Percentiles rank a stretch among this genome's conserved stretches.
phyloP scores from a whole-genome alignment of 2,329 filamentous ascomycete genomes.

The Alternaria sp. region DNA sequence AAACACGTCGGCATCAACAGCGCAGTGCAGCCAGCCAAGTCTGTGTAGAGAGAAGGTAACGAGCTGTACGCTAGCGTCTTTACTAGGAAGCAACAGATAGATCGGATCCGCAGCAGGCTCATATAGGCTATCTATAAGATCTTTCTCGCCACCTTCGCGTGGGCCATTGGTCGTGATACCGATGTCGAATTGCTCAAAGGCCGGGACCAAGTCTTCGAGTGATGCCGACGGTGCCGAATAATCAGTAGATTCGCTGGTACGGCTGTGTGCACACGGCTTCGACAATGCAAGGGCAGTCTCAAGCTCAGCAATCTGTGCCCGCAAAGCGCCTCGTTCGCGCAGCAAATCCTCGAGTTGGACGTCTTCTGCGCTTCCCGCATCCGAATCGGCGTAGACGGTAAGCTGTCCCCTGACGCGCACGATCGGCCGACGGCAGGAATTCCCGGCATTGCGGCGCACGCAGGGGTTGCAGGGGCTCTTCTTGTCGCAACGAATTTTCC shows the following conservation, averaged over 20 bases:
- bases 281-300: slow-evolving; percentile 21
- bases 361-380: slow-evolving; percentile 4
- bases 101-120: slow-evolving; percentile 21
- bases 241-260: slow-evolving; percentile 14
- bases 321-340: slow-evolving; percentile 17
- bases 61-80: slow-evolving; percentile 12
- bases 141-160: slow-evolving; percentile 9
- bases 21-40: slow-evolving; percentile 23
- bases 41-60: slow-evolving; percentile 18
- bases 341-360: slow-evolving; percentile 15
- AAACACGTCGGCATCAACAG: slow-evolving; percentile 13
- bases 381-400: slow-evolving; percentile 15
- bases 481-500: slow-evolving; percentile 24
- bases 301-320: slow-evolving; percentile 22
- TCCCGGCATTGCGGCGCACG: slow-evolving; percentile 18
- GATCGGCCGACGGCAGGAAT: slow-evolving; percentile 20
- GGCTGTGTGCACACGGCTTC: slow-evolving; percentile 22
- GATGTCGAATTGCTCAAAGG: slow-evolving; percentile 24
- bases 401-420: slow-evolving; percentile 23
- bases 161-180: slow-evolving; percentile 9
- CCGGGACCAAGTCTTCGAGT: slow-evolving; percentile 21
- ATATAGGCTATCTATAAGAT: slow-evolving; percentile 17
- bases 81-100: slow-evolving; percentile 20
- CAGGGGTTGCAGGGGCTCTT: slow-evolving; percentile 20
- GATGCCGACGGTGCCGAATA: slow-evolving; percentile 10